These are phyloP conservation scores for Pythium insidiosum DNA, from an alignment of 352 stramenopile species.

Conservation along the genomic window DNA sequence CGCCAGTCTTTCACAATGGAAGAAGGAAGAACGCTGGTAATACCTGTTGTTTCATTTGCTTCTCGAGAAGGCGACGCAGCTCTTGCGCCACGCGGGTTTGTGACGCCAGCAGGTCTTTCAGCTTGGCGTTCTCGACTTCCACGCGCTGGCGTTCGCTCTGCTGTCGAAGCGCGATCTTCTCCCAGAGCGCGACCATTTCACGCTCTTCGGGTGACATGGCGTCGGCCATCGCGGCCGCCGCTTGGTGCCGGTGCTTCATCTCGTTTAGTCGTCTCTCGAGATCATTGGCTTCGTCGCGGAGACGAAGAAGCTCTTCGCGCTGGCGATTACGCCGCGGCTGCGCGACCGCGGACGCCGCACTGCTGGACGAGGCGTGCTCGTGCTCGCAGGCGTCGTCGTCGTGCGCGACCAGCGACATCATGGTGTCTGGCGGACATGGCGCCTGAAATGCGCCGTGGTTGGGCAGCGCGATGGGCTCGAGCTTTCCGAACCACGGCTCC, in stretches of 20 bases:
- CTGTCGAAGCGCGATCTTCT: conserved; percentile 8
- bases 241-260: conserved; percentile 7
- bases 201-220: conserved; percentile 13
- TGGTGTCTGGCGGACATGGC: background rate
- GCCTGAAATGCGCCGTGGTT: background rate
- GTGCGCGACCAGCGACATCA: background rate
- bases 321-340: conserved; percentile 11
- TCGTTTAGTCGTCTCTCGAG: conserved; percentile 17
- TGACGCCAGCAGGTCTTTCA: conserved; percentile 5
- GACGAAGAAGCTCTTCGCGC: conserved; percentile 23
- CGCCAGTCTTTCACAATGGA: too few relatives aligned
- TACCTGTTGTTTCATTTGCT: conserved; percentile 2
- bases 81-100: conserved; percentile 1
- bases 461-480: conserved; percentile 1
- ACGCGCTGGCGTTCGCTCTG: conserved; percentile 1
- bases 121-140: conserved; percentile 13
- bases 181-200: conserved; percentile 15
- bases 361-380: conserved; percentile 5
- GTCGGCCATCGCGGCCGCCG: conserved; percentile 1
- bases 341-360: background rate
- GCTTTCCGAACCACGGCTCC: conserved; percentile 4
- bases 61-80: conserved; percentile 2
- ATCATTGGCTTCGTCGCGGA: conserved; percentile 24
- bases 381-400: background rate
- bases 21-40: too few relatives aligned